Percentiles rank a stretch among this genome's conserved stretches.
Conservation (phyloP, 257 asterid genomes). For the Agastache rugosa region DNA sequence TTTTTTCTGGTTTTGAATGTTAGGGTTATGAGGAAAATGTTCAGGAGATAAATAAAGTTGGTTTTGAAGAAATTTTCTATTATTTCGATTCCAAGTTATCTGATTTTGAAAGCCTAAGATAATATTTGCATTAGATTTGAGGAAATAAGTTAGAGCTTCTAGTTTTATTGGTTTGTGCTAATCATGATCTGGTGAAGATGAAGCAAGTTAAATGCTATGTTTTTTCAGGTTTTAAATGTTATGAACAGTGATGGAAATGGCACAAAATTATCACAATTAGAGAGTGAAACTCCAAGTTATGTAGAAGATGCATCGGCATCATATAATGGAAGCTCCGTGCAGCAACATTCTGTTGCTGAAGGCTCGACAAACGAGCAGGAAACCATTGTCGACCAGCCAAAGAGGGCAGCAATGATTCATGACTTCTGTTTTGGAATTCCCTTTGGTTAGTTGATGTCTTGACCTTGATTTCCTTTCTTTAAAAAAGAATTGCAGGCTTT, state of each 20-base stretch:
- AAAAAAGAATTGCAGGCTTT: background rate
- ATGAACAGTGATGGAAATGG: conserved; percentile 56
- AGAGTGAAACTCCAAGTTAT: conserved; percentile 51
- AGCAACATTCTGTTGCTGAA: conserved; percentile 44
- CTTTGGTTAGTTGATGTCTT: conserved; percentile 60
- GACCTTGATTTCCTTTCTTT: conserved; percentile 13
- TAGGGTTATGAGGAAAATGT: conserved; percentile 1
- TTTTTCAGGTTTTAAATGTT: conserved; percentile 37
- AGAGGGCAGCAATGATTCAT: conserved; percentile 80
- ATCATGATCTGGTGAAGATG: conserved; percentile 6
- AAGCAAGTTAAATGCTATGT: background rate
- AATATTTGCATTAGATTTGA: background rate
- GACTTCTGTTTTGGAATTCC: conserved; percentile 97
- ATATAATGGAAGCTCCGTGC: conserved; percentile 53
- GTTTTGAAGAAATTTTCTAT: background rate
- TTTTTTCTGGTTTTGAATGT: background rate
- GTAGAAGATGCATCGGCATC: conserved; percentile 52
- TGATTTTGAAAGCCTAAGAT: background rate
- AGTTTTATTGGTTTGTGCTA: conserved; percentile 7
- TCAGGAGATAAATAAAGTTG: background rate
- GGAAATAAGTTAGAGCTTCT: background rate
- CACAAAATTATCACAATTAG: conserved; percentile 45
- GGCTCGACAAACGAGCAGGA: conserved; percentile 49
- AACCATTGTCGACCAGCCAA: conserved; percentile 45
- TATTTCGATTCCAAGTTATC: background rate